phyloP scores from a whole-genome alignment of 1,284 basidiomycete species.

The Leccinum colubrinum region DNA sequence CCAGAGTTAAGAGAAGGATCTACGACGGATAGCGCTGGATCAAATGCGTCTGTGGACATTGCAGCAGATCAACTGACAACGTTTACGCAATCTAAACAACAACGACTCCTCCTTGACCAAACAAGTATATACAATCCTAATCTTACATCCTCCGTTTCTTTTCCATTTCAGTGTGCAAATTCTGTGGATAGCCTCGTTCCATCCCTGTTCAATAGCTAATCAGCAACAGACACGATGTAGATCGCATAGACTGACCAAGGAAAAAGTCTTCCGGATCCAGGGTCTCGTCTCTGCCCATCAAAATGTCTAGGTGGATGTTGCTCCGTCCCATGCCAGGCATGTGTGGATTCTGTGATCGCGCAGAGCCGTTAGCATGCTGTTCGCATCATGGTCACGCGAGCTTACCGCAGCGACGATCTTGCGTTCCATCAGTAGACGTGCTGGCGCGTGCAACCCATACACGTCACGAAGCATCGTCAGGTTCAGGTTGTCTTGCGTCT shows the following conservation, averaged over 20 bases:
- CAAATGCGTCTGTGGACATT: constrained; percentile 29
- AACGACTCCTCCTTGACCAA: constrained; percentile 8
- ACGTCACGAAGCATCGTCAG: constrained; percentile 84
- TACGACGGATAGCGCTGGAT: constrained; percentile 35
- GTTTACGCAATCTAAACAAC: too few species aligned
- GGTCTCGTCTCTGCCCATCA: constrained; percentile 87
- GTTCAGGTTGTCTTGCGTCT: constrained; percentile 87
- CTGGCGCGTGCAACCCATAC: constrained; percentile 86
- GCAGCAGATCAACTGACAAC: not conserved
- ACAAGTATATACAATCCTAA: constrained; percentile 26
- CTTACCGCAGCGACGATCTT: constrained; percentile 76
- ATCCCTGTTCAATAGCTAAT: constrained; percentile 40
- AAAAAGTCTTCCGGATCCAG: constrained; percentile 78
- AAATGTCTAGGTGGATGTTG: constrained; percentile 87
- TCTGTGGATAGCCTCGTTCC: constrained; percentile 50
- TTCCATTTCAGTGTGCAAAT: constrained; percentile 73
- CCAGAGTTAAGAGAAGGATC: constrained; percentile 45
- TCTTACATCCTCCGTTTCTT: constrained; percentile 57
- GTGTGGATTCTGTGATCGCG: constrained; percentile 50
- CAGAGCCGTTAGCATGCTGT: not conserved
- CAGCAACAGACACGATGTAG: constrained; percentile 2
- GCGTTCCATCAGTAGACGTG: constrained; percentile 92
- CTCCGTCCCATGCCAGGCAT: constrained; percentile 63
- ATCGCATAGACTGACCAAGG: constrained; percentile 45
- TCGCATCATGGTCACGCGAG: not conserved